A percentile compares a stretch with the other conserved stretches of the same genome.
Evolutionary conservation across 1,284 basidiomycete genomes (phyloP).

Genomic region (Leccinum laetum): DNA sequence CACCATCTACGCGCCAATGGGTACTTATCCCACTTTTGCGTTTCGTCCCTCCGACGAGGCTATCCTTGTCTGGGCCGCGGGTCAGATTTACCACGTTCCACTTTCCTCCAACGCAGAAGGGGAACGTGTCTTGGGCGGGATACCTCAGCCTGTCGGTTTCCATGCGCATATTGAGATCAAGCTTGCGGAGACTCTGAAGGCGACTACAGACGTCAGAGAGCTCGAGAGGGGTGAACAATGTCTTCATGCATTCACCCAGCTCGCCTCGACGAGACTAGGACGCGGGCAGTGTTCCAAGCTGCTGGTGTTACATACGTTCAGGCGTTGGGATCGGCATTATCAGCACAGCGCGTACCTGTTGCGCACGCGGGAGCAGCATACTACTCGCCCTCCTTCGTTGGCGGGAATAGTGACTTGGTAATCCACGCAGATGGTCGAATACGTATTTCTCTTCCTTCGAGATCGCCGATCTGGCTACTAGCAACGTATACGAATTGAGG

Average conservation of each 20-base stretch:
- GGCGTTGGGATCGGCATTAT: constrained; percentile 36
- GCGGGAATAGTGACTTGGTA: constrained; percentile 46
- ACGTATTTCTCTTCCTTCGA: constrained; percentile 63
- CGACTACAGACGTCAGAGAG: constrained; percentile 47
- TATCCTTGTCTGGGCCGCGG: constrained; percentile 71
- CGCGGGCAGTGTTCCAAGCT: constrained; percentile 60
- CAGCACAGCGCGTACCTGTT: constrained; percentile 44
- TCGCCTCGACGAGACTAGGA: constrained; percentile 55
- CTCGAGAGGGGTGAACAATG: constrained; percentile 57
- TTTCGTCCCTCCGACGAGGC: constrained; percentile 57
- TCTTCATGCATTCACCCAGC: constrained; percentile 59
- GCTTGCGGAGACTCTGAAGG: constrained; percentile 57
- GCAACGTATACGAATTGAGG: constrained; percentile 45
- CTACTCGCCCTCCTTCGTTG: constrained; percentile 68
- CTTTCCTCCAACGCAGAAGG: constrained; percentile 45
- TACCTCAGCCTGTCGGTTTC: constrained; percentile 55
- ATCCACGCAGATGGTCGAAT: constrained; percentile 71
- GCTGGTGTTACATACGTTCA: constrained; percentile 61
- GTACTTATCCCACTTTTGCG: constrained; percentile 72
- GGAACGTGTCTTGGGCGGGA: constrained; percentile 48
- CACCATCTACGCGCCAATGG: constrained; percentile 68
- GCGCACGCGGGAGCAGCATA: constrained; percentile 50
- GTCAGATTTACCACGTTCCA: constrained; percentile 64
- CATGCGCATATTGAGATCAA: constrained; percentile 60
- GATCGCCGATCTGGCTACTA: constrained; percentile 52